Base-by-base conservation (phyloP, 148 eudicot genomes). In the Spergularia marina region DNA sequence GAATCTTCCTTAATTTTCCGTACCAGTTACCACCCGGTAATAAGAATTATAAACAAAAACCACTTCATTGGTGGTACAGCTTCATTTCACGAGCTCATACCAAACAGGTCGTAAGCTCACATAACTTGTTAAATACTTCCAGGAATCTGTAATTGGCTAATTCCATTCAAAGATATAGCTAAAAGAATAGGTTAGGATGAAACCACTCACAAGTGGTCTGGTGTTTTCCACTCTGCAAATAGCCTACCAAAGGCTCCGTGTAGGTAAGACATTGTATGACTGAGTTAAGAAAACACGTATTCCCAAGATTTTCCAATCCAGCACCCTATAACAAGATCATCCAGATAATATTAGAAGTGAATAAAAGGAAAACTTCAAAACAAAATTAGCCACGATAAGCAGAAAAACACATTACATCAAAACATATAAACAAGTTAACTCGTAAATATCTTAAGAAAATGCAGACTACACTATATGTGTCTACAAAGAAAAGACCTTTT, bases 261-360 rank as follows among this genome's bases (percentile, higher is more conserved):
- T 92, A 92, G 12, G 99, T 95, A 70, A 95, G 86, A 78, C 99
- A 95, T 66, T 95, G 99, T 55, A 95, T 76, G 18, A 95, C 95
- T 51, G 97, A 84, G 81, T 95, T 95, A 52, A 95, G 86, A 71
- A 90, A 95, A 77, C 98, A 95, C 9, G 98, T 92, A 74, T 95
- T 95, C 65, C 97, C 97, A 63, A 95, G 90, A 86, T 95, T 92
- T 79, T 82, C 83, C 83, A 95, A 80, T 56, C 97, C 97, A 74
- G 96, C 97, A 68, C 98, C 98, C 98, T 95, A 52, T n/a, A 53
- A 25, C 59, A 70, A 14, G 18, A 85, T 17, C 68, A 62, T 41
- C 54, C 65, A 52, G 76, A 57, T 49, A 68, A 25, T 34, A 47
- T 16, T 65, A 51, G 6, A 77, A 21, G 2, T 53, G 2, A 34